Conservation (phyloP, 2,329 filamentous ascomycete species). For the Diaporthe longicolla region DNA sequence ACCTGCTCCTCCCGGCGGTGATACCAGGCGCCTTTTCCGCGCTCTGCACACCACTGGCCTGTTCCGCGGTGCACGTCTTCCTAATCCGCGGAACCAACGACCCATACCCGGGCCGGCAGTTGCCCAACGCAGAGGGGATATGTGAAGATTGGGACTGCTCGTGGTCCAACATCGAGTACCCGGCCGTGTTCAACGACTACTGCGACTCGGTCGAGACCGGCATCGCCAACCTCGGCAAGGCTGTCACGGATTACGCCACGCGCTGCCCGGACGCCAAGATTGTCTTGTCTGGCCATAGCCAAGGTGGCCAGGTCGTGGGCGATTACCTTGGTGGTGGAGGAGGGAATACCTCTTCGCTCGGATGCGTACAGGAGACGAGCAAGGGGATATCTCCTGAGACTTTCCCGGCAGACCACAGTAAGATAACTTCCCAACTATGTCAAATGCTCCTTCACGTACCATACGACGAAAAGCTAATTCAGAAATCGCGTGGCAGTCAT, state of each 20-base stretch:
- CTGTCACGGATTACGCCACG: conserved; percentile 32
- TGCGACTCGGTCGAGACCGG: conserved; percentile 34
- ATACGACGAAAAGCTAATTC: background rate
- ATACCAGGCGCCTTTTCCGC: conserved; percentile 20
- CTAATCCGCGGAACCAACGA: conserved; percentile 38
- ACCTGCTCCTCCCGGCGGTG: background rate
- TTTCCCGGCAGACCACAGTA: conserved; percentile 6
- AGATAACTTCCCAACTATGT: background rate
- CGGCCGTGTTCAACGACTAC: conserved; percentile 29
- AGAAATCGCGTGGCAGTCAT: background rate
- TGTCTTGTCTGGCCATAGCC: conserved; percentile 57
- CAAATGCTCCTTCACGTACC: background rate
- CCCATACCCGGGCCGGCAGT: conserved; percentile 37
- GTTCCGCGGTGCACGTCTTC: conserved; percentile 36
- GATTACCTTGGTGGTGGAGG: conserved; percentile 38
- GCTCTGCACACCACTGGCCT: conserved; percentile 15
- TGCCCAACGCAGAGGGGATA: conserved; percentile 23
- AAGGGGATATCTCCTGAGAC: conserved; percentile 5
- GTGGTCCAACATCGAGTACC: conserved; percentile 35
- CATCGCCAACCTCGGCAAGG: conserved; percentile 24
- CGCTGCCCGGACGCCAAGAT: conserved; percentile 56
- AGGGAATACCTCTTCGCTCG: conserved; percentile 15
- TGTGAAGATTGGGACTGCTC: conserved; percentile 35
- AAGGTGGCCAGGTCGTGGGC: conserved; percentile 49
- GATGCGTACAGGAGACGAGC: conserved; percentile 27